phyloP scores from a whole-genome alignment of 805 yeast species.

The Teunomyces tritomae region DNA sequence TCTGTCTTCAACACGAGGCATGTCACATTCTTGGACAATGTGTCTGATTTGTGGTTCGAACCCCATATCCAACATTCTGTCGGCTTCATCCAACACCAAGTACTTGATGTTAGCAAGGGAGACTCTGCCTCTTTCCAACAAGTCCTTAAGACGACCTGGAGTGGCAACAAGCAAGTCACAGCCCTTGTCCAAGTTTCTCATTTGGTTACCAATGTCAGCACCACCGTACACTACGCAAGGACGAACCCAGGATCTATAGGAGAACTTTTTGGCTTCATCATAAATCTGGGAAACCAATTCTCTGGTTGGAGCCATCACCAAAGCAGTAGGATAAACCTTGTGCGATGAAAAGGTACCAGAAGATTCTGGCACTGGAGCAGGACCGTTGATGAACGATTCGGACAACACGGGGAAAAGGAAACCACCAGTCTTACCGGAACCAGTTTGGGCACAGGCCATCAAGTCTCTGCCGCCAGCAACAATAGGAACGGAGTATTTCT shows the following conservation, averaged over 20 bases:
- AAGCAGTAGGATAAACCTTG: conserved; percentile 91
- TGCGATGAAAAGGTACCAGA: conserved; percentile 55
- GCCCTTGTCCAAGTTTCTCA: conserved; percentile 85
- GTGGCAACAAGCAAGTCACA: conserved; percentile 97
- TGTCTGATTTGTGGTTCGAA: conserved; percentile 99
- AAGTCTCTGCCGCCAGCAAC: conserved; percentile 86
- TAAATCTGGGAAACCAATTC: conserved; percentile 96
- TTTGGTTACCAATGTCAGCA: conserved; percentile 86
- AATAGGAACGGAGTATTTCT: conserved; percentile 89
- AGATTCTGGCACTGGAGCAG: conserved; percentile 56
- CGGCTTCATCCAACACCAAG: conserved; percentile 97
- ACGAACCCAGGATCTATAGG: conserved; percentile 97
- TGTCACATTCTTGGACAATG: conserved; percentile 95
- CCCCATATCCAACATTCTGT: conserved; percentile 99
- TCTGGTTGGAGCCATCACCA: conserved; percentile 98
- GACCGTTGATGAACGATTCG: conserved; percentile 86
- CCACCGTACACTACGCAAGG: conserved; percentile 98
- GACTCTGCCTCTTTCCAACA: conserved; percentile 91
- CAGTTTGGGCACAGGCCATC: conserved; percentile 98
- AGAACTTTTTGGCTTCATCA: conserved; percentile 93
- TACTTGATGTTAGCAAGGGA: conserved; percentile 87
- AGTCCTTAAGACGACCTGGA: conserved; percentile 97
- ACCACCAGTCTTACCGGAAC: conserved; percentile 99
- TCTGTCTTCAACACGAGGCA: conserved; percentile 89
- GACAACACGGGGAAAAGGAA: conserved; percentile 96